Conservation (phyloP, 306 rosid genomes). For the Parietaria judaica region DNA sequence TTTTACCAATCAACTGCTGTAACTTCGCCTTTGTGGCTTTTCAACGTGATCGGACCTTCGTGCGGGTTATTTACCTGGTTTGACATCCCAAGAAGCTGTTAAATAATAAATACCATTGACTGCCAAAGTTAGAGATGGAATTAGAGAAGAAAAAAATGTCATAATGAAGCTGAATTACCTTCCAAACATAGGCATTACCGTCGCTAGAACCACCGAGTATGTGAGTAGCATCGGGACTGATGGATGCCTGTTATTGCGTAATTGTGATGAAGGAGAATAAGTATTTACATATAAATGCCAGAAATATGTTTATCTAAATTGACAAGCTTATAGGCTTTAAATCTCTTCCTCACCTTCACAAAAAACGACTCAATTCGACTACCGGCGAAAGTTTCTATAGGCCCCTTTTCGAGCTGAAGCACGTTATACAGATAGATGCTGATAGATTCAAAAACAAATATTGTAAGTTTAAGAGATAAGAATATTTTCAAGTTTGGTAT, state of each 20-base stretch:
- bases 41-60: constrained; percentile 44
- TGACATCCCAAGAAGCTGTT: constrained; percentile 17
- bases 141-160: background rate
- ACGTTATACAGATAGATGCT: constrained; percentile 67
- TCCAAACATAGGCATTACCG: constrained; percentile 81
- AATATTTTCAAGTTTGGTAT: background rate
- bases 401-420: constrained; percentile 88
- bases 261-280: constrained; percentile 12
- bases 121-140: constrained; percentile 4
- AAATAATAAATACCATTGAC: background rate
- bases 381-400: constrained; percentile 61
- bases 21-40: constrained; percentile 71
- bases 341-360: constrained; percentile 57
- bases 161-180: constrained; percentile 33
- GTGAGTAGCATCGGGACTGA: constrained; percentile 80
- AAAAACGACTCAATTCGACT: constrained; percentile 71
- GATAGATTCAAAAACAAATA: background rate
- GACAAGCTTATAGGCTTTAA: background rate
- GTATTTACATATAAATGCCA: background rate
- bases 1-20: constrained; percentile 82
- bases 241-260: constrained; percentile 53
- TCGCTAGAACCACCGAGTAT: constrained; percentile 82
- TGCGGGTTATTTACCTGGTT: constrained; percentile 66
- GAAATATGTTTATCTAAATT: background rate
- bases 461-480: background rate